phyloP scores from a whole-genome alignment of 192 early-diverging fungal genomes.

The Gryganskiella cystojenkinii region DNA sequence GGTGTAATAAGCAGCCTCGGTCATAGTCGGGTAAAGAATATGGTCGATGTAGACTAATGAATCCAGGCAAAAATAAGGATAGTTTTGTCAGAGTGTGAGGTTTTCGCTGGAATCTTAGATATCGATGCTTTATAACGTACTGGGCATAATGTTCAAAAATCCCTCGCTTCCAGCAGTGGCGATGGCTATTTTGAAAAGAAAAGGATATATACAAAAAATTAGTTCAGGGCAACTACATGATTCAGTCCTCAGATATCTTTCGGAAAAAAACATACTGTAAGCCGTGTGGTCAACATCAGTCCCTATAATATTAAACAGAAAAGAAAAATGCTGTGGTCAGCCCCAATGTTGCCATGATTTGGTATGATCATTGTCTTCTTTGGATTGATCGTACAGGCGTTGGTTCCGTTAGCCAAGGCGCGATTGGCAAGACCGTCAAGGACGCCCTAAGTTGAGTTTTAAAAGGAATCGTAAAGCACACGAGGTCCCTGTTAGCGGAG shows the following conservation, averaged over 20 bases:
- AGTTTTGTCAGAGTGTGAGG: neutral
- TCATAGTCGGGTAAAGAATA: constrained; percentile 70
- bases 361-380: too few relatives aligned
- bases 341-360: neutral
- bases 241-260: neutral
- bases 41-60: constrained; percentile 68
- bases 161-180: constrained; percentile 68
- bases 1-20: constrained; percentile 66
- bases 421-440: constrained; percentile 71
- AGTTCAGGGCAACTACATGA: too few relatives aligned
- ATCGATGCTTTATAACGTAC: constrained; percentile 12
- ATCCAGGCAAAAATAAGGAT: neutral
- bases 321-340: neutral
- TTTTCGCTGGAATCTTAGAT: neutral
- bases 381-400: constrained; percentile 56
- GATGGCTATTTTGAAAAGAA: constrained; percentile 48
- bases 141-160: constrained; percentile 67
- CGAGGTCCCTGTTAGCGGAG: neutral
- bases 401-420: constrained; percentile 69
- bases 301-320: constrained; percentile 21
- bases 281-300: constrained; percentile 69
- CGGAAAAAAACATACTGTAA: constrained; percentile 58
- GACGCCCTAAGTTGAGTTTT: constrained; percentile 57
- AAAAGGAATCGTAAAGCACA: neutral
- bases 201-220: too few relatives aligned